phyloP scores from a whole-genome alignment of 768 basidiomycete species.

The Lactarius hatsudake region DNA sequence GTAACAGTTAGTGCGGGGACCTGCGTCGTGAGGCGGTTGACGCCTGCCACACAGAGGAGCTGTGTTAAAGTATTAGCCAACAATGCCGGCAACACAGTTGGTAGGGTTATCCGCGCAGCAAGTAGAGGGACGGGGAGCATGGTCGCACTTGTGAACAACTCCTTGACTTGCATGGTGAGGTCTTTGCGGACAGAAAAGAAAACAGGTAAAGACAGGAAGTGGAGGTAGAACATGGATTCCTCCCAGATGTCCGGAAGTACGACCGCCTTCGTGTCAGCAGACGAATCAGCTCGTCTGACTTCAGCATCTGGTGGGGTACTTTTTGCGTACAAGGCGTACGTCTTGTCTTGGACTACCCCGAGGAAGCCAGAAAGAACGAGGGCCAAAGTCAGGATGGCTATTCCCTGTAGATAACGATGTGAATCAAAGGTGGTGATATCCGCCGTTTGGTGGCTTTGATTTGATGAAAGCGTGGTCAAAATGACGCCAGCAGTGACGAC shows the following conservation, averaged over 20 bases:
- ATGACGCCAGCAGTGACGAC: constrained; percentile 78
- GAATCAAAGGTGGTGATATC: constrained; percentile 19
- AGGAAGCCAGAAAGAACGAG: constrained; percentile 79
- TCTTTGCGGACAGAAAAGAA: constrained; percentile 60
- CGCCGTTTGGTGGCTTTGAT: constrained; percentile 7
- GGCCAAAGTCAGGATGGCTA: constrained; percentile 70
- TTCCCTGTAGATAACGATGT: constrained; percentile 62
- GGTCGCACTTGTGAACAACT: constrained; percentile 31
- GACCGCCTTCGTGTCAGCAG: neutral
- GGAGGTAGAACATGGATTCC: constrained; percentile 91
- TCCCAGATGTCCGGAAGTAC: constrained; percentile 52
- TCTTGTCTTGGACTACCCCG: constrained; percentile 82
- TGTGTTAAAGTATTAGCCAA: constrained; percentile 79
- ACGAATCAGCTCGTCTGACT: constrained; percentile 25
- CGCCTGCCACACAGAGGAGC: constrained; percentile 81
- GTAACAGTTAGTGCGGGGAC: constrained; percentile 76
- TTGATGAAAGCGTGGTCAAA: constrained; percentile 78
- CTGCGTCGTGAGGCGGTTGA: constrained; percentile 78
- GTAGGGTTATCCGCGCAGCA: constrained; percentile 44
- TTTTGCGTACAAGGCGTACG: constrained; percentile 51
- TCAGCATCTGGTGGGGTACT: neutral
- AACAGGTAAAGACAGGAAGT: constrained; percentile 76
- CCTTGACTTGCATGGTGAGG: constrained; percentile 46
- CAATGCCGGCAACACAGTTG: constrained; percentile 60
- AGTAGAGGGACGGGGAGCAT: constrained; percentile 27